Evolutionary conservation across 2,329 filamentous ascomycete species (phyloP).

Genomic region (Tolypocladium amazonense): DNA sequence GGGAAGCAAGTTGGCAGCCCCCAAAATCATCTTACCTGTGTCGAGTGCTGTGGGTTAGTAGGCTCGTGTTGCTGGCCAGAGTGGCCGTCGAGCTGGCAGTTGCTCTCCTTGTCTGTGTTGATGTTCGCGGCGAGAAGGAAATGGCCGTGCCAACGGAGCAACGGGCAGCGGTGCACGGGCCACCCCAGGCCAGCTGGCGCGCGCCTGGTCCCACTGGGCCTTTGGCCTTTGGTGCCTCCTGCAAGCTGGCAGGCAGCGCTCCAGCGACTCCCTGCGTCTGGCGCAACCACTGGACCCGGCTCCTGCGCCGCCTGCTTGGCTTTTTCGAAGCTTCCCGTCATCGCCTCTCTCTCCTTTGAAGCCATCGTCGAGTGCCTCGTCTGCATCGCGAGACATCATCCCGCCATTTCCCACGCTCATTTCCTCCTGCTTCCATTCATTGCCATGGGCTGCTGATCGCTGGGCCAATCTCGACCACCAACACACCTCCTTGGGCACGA

Average conservation of each 20-base stretch:
- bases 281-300: neutral
- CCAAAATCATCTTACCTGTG: neutral
- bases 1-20: neutral
- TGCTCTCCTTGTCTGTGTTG: conserved; percentile 21
- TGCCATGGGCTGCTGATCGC: neutral
- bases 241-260: neutral
- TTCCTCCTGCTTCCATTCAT: neutral
- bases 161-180: conserved; percentile 4
- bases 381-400: neutral
- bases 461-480: neutral
- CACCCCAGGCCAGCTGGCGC: neutral
- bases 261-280: neutral
- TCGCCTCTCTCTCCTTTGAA: neutral
- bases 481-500: neutral
- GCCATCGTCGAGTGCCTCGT: neutral
- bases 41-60: conserved; percentile 20
- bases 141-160: neutral
- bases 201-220: neutral
- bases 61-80: conserved; percentile 12
- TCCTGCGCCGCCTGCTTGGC: neutral
- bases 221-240: neutral
- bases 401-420: neutral
- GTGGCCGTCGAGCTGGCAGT: conserved; percentile 16
- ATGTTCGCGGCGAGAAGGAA: conserved; percentile 13
- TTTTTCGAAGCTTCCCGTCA: neutral